Base-by-base conservation (phyloP, 768 basidiomycete species). In the Lentinula edodes region DNA sequence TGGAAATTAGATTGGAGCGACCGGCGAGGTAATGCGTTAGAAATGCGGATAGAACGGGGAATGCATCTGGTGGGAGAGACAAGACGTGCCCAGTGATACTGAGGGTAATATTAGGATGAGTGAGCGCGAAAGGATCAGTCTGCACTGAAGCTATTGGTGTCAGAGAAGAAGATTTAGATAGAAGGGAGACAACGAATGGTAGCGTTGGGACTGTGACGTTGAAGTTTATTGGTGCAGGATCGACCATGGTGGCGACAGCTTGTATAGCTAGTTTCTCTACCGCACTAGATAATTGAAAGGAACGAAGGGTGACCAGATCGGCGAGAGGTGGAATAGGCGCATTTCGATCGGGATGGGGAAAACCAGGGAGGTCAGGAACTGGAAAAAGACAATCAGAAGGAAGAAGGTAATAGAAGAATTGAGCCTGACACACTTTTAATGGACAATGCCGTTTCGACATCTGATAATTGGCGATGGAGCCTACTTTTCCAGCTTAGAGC, bases 81-180 rank as follows among this genome's bases (percentile, higher is more conserved):
- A 88, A 77, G 34, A 90, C 80, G 16, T 63, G 70, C 32, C 91
- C 91, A 12, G 74, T 71, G 39, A 91, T 73, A 38, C 72, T 65
- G 23, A 92, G 67, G 0, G 87, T 83, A 56, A 88, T 79, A 67
- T 90, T 91, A 12, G 88, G 88, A 66, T 85, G 84, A 0, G 83
- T 86, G 52, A 90, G 78, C 0, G 71, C 67, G 68, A 90, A 86
- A 1, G 88, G 83, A 2, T 75, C 69, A 4, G 84, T 83, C 43
- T 76, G 68, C 15, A 86, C 82, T 5, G 81, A 75, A 18, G 85
- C 87, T 5, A 91, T 71, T 1, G 83, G 78, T 43, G 85, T 65
- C 1, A 70, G 58, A 4, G 56, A 53, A 52, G 52, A 46, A 52
- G 53, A 52, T 6, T 60, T 50, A 28, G 69, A 28, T 32, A 56